phyloP scores from a whole-genome alignment of 75 land plant species.

The Ceratopteris richardii region DNA sequence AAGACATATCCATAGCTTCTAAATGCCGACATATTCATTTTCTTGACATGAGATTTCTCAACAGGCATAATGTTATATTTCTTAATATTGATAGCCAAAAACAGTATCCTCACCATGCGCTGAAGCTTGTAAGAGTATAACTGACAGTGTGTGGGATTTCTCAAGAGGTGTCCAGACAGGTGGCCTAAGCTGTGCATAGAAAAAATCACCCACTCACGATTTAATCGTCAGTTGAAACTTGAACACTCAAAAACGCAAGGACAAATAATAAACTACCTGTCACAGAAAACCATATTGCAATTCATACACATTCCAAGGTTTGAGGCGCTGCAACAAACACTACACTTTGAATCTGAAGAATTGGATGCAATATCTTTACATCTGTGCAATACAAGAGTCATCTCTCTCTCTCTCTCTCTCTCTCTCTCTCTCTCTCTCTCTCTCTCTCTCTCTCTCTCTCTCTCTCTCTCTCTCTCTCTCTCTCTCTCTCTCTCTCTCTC shows the following conservation, averaged over 20 bases:
- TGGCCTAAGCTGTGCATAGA: conserved; percentile 49
- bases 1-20: too few relatives aligned
- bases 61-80: not conserved
- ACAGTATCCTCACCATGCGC: conserved; percentile 32
- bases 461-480: too few relatives aligned
- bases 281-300: conserved; percentile 39
- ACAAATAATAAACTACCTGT: conserved; percentile 21
- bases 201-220: not conserved
- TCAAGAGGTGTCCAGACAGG: conserved; percentile 37
- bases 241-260: not conserved
- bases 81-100: not conserved
- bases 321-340: conserved; percentile 25
- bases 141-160: conserved; percentile 37
- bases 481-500: too few relatives aligned
- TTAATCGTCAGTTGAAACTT: not conserved
- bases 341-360: conserved; percentile 30
- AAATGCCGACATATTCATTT: too few relatives aligned
- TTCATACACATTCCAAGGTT: conserved; percentile 43
- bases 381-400: conserved; percentile 19
- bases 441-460: too few relatives aligned
- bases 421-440: too few relatives aligned
- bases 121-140: conserved; percentile 51
- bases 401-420: too few relatives aligned
- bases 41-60: too few relatives aligned
- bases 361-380: conserved; percentile 39